phyloP scores from a whole-genome alignment of 2,329 filamentous ascomycete species.

The Fusarium nisikadoi region DNA sequence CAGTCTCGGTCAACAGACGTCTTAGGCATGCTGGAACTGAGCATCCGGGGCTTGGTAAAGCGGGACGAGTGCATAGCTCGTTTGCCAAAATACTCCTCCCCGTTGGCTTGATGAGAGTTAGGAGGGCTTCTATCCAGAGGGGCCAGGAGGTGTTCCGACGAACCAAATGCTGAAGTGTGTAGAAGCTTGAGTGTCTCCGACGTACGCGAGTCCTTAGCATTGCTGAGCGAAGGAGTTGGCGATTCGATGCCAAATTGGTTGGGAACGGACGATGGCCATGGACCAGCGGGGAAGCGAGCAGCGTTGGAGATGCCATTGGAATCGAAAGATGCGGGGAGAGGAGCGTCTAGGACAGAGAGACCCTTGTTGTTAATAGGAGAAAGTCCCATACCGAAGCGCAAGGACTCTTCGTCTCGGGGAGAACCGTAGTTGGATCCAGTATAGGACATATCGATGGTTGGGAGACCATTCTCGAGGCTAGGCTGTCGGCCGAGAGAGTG shows the following conservation, averaged over 20 bases:
- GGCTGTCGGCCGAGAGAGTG: conserved; percentile 60
- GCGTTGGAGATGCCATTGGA: conserved; percentile 94
- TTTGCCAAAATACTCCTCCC: conserved; percentile 74
- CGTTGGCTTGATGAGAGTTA: conserved; percentile 62
- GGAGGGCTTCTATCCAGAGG: conserved; percentile 60
- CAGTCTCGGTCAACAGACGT: conserved; percentile 72
- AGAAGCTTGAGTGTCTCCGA: conserved; percentile 73
- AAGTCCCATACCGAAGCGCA: conserved; percentile 74
- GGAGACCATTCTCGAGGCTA: conserved; percentile 65
- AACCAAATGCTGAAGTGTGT: conserved; percentile 75
- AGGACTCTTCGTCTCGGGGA: conserved; percentile 74
- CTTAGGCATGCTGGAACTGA: conserved; percentile 76
- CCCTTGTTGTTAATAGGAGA: conserved; percentile 78
- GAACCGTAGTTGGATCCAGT: conserved; percentile 78
- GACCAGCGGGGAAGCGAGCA: conserved; percentile 79
- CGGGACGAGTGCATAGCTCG: conserved; percentile 76
- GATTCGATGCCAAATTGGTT: conserved; percentile 91
- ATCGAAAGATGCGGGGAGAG: conserved; percentile 93
- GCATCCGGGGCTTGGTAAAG: conserved; percentile 72
- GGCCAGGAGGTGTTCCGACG: conserved; percentile 70
- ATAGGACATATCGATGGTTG: conserved; percentile 69
- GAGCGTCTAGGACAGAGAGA: conserved; percentile 92
- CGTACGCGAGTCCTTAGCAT: conserved; percentile 68
- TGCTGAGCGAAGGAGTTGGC: conserved; percentile 78
- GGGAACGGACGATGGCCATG: conserved; percentile 91